Conservation (phyloP, 2,329 filamentous ascomycete genomes). For the Drechslera avenae region DNA sequence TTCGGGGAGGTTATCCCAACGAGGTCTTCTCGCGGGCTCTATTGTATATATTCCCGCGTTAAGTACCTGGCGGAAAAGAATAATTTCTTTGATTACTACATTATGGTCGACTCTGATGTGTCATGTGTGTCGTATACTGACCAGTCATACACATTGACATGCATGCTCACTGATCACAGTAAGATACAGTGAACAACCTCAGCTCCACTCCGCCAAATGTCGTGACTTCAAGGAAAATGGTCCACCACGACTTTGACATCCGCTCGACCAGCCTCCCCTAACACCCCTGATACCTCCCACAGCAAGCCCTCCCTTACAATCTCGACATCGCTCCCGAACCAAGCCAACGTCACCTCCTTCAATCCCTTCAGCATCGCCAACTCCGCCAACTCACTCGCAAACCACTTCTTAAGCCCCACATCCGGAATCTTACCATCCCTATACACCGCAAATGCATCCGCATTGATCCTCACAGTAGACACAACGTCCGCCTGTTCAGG, state of each 20-base stretch:
- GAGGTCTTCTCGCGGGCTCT: neutral
- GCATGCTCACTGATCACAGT: neutral
- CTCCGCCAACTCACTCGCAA: neutral
- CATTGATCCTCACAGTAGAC: constrained; percentile 1
- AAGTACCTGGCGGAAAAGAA: neutral
- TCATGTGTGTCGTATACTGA: too few relatives aligned
- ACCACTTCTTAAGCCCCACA: constrained; percentile 3
- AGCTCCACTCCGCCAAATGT: too few relatives aligned
- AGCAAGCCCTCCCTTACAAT: neutral
- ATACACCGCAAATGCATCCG: constrained; percentile 6
- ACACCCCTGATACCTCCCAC: neutral
- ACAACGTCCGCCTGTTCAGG: neutral
- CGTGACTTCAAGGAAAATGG: neutral
- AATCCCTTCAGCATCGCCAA: neutral
- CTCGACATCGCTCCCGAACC: constrained; percentile 2
- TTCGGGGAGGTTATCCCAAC: neutral
- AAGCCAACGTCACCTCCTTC: neutral
- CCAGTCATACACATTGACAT: too few relatives aligned
- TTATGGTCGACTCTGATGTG: too few relatives aligned
- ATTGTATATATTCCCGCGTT: constrained; percentile 5
- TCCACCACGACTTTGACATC: constrained; percentile 1
- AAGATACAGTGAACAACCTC: too few relatives aligned
- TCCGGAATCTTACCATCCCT: constrained; percentile 3
- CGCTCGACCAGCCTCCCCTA: neutral
- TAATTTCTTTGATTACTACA: neutral